Evolutionary conservation across 164 flowering plant genomes (phyloP).

Genomic region (Euptelea pleiosperma): DNA sequence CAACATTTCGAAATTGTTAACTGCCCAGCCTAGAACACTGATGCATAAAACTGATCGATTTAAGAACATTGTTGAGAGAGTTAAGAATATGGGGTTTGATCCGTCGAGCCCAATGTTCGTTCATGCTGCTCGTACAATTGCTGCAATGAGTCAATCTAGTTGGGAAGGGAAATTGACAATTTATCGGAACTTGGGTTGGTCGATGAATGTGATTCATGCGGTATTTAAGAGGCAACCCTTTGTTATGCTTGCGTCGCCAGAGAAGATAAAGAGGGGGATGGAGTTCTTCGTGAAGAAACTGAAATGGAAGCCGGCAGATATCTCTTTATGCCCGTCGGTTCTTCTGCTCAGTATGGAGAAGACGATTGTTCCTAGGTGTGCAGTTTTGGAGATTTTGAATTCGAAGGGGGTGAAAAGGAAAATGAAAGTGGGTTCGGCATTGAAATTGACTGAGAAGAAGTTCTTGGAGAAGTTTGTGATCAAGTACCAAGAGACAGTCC

Average conservation of each 20-base stretch:
- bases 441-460: background rate
- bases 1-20: slow-evolving; percentile 1
- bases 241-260: background rate
- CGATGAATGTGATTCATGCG: background rate
- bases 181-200: background rate
- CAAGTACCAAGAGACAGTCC: background rate
- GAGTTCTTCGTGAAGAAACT: background rate
- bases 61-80: background rate
- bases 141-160: background rate
- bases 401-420: slow-evolving; percentile 12
- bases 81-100: background rate
- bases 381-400: slow-evolving; percentile 9
- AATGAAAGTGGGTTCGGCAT: background rate
- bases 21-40: background rate
- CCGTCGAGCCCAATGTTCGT: background rate
- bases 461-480: slow-evolving; percentile 10
- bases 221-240: background rate
- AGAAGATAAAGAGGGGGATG: background rate
- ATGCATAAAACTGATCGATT: background rate
- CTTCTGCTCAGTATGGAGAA: slow-evolving; percentile 17
- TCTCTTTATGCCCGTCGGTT: background rate
- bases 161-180: background rate
- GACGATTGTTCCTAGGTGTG: slow-evolving; percentile 19
- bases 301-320: background rate
- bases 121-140: background rate